A percentile compares a stretch with the other conserved stretches of the same genome.
phyloP scores from a whole-genome alignment of 371 early-diverging fungal genomes.

The Circinella minor region DNA sequence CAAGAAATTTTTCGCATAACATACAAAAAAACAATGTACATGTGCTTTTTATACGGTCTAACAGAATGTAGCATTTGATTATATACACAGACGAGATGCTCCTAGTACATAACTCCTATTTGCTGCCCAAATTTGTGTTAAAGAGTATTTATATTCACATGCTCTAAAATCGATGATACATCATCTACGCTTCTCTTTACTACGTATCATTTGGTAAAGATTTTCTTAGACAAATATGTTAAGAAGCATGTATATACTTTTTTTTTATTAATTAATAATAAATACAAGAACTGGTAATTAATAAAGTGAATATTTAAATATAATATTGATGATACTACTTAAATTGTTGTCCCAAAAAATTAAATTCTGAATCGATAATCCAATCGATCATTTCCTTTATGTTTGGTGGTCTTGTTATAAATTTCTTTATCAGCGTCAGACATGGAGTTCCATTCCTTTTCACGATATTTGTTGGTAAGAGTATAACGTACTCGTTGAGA shows the following conservation, averaged over 20 bases:
- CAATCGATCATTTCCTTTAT: constrained; percentile 38
- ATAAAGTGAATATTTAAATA: background rate
- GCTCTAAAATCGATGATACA: no score
- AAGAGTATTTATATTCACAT: no score
- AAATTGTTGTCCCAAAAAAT: background rate
- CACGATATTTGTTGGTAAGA: constrained; percentile 32
- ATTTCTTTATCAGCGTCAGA: constrained; percentile 30
- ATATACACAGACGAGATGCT: background rate
- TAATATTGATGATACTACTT: background rate
- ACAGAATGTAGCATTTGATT: no score
- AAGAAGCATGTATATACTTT: no score
- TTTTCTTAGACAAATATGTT: no score
- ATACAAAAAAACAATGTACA: no score
- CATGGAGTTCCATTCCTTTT: constrained; percentile 36
- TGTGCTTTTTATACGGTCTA: no score
- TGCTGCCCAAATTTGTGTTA: no score
- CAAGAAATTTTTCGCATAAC: no score
- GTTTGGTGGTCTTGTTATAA: constrained; percentile 36
- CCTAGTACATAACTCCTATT: no score
- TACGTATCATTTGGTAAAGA: no score
- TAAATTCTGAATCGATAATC: constrained; percentile 43
- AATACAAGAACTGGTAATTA: background rate
- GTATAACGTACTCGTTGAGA: constrained; percentile 31
- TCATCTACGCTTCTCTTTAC: no score
- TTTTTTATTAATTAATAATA: background rate